These are phyloP conservation scores for Annulohypoxylon moriforme DNA, from an alignment of 495 filamentous ascomycete genomes.

Conservation along the genomic window DNA sequence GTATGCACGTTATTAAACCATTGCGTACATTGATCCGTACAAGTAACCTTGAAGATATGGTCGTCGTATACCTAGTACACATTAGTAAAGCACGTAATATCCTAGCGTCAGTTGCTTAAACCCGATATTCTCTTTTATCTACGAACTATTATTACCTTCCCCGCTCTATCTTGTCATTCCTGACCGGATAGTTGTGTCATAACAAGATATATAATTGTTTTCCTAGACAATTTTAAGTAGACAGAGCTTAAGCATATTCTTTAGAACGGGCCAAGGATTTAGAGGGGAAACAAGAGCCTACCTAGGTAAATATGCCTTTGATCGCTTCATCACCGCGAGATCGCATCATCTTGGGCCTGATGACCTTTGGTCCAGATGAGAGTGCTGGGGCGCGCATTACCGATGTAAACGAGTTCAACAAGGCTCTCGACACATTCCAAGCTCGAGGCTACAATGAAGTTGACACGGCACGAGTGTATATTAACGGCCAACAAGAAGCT, in stretches of 20 bases:
- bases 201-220: background rate
- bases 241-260: background rate
- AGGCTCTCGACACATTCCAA: slow-evolving; percentile 75
- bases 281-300: slow-evolving; percentile 1
- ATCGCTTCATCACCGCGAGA: slow-evolving; percentile 55
- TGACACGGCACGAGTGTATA: slow-evolving; percentile 82
- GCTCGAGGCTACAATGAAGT: slow-evolving; percentile 80
- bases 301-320: slow-evolving; percentile 65
- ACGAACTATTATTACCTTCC: slow-evolving; percentile 15
- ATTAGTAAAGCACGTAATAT: slow-evolving; percentile 31
- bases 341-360: slow-evolving; percentile 70
- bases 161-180: slow-evolving; percentile 20
- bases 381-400: slow-evolving; percentile 76
- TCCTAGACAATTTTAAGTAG: background rate
- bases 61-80: background rate
- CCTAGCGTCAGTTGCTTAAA: background rate
- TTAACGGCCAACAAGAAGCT: slow-evolving; percentile 80
- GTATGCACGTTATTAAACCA: no score
- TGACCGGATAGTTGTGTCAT: background rate
- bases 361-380: slow-evolving; percentile 69
- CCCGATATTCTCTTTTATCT: background rate
- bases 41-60: background rate
- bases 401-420: slow-evolving; percentile 70
- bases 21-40: no score
- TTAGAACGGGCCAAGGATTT: background rate